phyloP scores from a whole-genome alignment of 495 filamentous ascomycete genomes.

The Aspergillus haitiensis region DNA sequence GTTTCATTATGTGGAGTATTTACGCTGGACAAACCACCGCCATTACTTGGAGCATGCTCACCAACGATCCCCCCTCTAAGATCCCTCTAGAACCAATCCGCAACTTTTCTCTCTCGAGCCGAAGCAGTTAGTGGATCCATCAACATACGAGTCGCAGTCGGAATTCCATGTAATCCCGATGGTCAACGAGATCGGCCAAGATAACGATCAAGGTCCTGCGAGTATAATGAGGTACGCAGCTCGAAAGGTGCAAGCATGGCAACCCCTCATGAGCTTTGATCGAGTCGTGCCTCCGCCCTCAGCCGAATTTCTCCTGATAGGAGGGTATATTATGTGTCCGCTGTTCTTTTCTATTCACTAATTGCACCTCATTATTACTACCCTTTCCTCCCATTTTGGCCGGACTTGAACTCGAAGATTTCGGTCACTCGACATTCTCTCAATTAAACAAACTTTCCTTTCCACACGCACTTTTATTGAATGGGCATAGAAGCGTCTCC shows the following conservation, averaged over 20 bases:
- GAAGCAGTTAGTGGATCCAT: conserved; percentile 21
- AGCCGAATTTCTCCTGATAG: background rate
- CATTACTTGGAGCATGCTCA: conserved; percentile 3
- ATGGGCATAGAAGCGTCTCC: conserved; percentile 44
- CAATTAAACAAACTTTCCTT: conserved; percentile 5
- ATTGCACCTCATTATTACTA: conserved; percentile 3
- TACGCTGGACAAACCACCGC: conserved; percentile 2
- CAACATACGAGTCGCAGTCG: background rate
- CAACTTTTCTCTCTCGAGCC: conserved; percentile 5
- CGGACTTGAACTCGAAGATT: conserved; percentile 4
- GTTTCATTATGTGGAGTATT: background rate
- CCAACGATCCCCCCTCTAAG: conserved; percentile 6
- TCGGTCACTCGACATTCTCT: conserved; percentile 1
- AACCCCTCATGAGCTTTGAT: conserved; percentile 20
- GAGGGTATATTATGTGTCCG: conserved; percentile 16
- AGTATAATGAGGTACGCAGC: conserved; percentile 11
- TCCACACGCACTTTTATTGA: conserved; percentile 33
- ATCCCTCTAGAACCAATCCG: conserved; percentile 14
- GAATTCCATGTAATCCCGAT: conserved; percentile 6
- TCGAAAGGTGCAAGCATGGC: conserved; percentile 12
- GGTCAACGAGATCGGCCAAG: conserved; percentile 24
- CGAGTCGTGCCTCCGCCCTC: conserved; percentile 3
- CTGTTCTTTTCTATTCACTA: background rate
- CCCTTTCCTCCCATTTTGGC: conserved; percentile 3
- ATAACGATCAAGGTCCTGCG: conserved; percentile 16